Evolutionary conservation across 2,329 filamentous ascomycete species (phyloP), one percentile per base, ranked within the genome.

Genomic region (Scleromitrula shiraiana): DNA sequence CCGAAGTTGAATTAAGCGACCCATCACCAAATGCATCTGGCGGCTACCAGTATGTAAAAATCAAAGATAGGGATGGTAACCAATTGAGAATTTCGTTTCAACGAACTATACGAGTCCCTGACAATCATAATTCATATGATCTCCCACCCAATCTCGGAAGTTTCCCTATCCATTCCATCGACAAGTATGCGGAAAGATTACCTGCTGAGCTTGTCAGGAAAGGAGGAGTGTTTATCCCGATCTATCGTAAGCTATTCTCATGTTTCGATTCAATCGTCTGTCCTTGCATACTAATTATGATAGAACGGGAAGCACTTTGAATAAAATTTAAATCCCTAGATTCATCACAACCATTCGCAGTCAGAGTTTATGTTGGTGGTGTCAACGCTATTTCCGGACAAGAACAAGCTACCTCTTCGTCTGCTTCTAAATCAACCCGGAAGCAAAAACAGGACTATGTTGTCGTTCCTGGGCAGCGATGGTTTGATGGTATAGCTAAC

Each of bases 161-260:
- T 0, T 73, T 72, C 53, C 67, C 66, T 1, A 56, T 74, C 2
- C 69, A 63, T 53, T 59, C 61, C 33, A 59, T 68, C n/a, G 51
- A 53, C 4, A 50, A 66, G 4, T 67, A 67, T 44, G 51, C 59
- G 4, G 45, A 53, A 1, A 60, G 54, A 0, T 53, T 76, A 15
- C 65, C 66, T 0, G 7, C 51, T 0, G 44, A 58, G 5, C 66
- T 74, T 53, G 56, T 52, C 0, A 54, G 49, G 1, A 71, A 72
- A 50, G 68, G 68, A 3, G 71, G 72, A 1, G 41, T 71, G 0
- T 70, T 75, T 54, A 59, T 75, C 8, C 67, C 71, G 0, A 74
- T 76, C 64, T 67, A 72, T 53, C 44, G 51, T 52, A 27, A 38
- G 50, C 32, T n/a, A n/a, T n/a, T n/a, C n/a, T n/a, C n/a, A n/a